Evolutionary conservation across 1,284 basidiomycete genomes (phyloP), one percentile per base, ranked within the genome.

Genomic region (Heterobasidion occidentale): DNA sequence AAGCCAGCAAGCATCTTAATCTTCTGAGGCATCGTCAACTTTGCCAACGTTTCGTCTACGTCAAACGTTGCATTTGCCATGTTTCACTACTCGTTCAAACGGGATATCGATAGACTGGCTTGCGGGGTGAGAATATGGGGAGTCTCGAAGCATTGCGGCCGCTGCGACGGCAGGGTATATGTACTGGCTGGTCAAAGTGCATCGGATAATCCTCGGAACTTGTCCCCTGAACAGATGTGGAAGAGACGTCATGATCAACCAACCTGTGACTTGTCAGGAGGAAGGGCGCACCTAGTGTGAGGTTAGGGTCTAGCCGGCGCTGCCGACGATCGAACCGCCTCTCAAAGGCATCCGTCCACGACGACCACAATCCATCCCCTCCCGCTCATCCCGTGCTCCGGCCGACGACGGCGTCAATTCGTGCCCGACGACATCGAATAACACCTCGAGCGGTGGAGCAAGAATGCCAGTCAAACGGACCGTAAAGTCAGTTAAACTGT

Each of bases 1-100:
- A 67, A 58, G 48, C 76, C 76, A 47, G 69, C 64, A 19, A 78
- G 67, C 44, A 79, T 65, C 59, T 75, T 76, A 62, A 77, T 72
- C 61, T 77, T 79, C 60, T 76, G 67, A 2, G 63, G 57, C 19
- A 76, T 52, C 9, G 69, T 67, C 46, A 78, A 57, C 59, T 73
- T 72, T 14, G 67, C 61, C 9, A 79, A 64, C 8, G 66, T 66
- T 42, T 67, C 67, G 44, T 74, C 70, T 49, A 76, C 64, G 58
- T 77, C 69, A 58, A 75, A 69, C 27, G 64, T 65, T 19, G 33
- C 36, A 52, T 65, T 55, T 4, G 53, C 35, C 45, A 49, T 54
- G 17, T 17, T 36, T 48, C 9, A 12, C n/a, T n/a, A 42, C 38
- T 11, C 38, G 38, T 7, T 42, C n/a, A 4, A 35, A 36, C 50